Conservation (phyloP, 768 basidiomycete genomes). For the Tulasnella sp. region DNA sequence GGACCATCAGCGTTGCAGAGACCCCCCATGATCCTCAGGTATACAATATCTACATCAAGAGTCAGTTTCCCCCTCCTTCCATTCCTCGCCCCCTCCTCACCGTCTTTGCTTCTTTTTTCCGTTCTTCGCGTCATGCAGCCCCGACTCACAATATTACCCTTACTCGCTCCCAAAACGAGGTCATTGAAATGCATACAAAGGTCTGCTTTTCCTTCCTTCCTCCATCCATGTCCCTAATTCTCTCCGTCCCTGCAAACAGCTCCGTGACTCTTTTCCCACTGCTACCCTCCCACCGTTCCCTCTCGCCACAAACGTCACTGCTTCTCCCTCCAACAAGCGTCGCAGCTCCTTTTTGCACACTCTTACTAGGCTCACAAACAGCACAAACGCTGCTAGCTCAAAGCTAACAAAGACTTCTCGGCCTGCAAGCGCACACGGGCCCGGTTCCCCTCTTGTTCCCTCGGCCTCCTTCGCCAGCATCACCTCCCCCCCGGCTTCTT, state of each 20-base stretch:
- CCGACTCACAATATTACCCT: slow-evolving; percentile 85
- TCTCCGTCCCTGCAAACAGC: slow-evolving; percentile 23
- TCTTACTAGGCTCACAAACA: slow-evolving; percentile 27
- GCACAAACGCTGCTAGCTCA: slow-evolving; percentile 50
- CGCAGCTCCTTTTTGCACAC: slow-evolving; percentile 81
- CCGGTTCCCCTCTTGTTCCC: neutral
- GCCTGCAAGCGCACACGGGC: neutral
- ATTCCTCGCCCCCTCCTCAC: slow-evolving; percentile 23
- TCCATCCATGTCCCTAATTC: neutral
- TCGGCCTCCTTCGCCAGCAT: neutral
- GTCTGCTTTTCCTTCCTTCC: slow-evolving; percentile 15
- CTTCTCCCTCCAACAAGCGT: slow-evolving; percentile 9
- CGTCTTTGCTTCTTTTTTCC: slow-evolving; percentile 19
- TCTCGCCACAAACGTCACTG: slow-evolving; percentile 30
- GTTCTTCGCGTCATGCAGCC: slow-evolving; percentile 33
- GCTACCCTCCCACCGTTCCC: slow-evolving; percentile 49
- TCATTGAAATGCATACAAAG: slow-evolving; percentile 70
- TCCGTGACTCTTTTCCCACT: slow-evolving; percentile 49
- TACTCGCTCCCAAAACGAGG: slow-evolving; percentile 60
- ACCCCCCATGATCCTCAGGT: slow-evolving; percentile 59
- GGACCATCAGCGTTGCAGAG: slow-evolving; percentile 83
- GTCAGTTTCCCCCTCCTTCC: slow-evolving; percentile 38
- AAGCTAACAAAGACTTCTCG: slow-evolving; percentile 26
- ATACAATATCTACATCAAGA: slow-evolving; percentile 82
- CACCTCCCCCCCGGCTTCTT: neutral